Percentiles rank a stretch among this genome's conserved stretches.
These are phyloP conservation scores for Trypanosoma congolense DNA, from an alignment of 208 protist genomes.

Conservation along the genomic window DNA sequence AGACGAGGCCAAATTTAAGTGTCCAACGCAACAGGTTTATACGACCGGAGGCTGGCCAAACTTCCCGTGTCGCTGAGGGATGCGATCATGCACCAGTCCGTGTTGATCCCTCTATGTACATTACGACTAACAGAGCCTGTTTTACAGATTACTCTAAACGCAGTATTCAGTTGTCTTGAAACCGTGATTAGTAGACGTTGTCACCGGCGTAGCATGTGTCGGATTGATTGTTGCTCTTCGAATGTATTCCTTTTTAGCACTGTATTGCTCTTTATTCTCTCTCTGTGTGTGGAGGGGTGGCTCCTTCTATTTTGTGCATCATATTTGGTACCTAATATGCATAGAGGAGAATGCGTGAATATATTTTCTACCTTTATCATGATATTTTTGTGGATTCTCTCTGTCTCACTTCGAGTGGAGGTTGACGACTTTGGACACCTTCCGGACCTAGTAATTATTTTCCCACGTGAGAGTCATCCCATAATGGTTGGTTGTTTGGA, in stretches of 20 bases:
- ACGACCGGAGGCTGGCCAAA: slow-evolving; percentile 7
- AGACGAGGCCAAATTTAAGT: neutral
- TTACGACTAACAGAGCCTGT: slow-evolving; percentile 32
- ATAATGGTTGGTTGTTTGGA: too few relatives aligned
- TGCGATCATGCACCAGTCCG: slow-evolving; percentile 13
- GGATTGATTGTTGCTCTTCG: slow-evolving; percentile 1
- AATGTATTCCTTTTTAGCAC: neutral
- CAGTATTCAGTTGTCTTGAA: neutral
- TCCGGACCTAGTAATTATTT: too few relatives aligned
- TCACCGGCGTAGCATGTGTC: neutral
- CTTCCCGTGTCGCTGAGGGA: slow-evolving; percentile 3
- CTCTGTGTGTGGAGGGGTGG: too few relatives aligned
- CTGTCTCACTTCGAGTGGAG: too few relatives aligned
- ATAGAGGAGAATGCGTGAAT: too few relatives aligned
- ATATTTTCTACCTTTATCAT: too few relatives aligned
- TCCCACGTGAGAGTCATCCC: too few relatives aligned
- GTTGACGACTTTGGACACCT: too few relatives aligned
- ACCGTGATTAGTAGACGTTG: neutral
- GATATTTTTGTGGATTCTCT: too few relatives aligned
- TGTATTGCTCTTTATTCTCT: neutral
- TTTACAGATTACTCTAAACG: slow-evolving; percentile 24
- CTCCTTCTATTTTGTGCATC: too few relatives aligned
- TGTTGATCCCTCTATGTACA: slow-evolving; percentile 60
- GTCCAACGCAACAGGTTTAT: slow-evolving; percentile 41
- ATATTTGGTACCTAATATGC: too few relatives aligned